Percentiles rank a stretch among this genome's conserved stretches.
These are phyloP conservation scores for Trichoderma sp. DNA, from an alignment of 2,329 filamentous ascomycete genomes.

Conservation along the genomic window DNA sequence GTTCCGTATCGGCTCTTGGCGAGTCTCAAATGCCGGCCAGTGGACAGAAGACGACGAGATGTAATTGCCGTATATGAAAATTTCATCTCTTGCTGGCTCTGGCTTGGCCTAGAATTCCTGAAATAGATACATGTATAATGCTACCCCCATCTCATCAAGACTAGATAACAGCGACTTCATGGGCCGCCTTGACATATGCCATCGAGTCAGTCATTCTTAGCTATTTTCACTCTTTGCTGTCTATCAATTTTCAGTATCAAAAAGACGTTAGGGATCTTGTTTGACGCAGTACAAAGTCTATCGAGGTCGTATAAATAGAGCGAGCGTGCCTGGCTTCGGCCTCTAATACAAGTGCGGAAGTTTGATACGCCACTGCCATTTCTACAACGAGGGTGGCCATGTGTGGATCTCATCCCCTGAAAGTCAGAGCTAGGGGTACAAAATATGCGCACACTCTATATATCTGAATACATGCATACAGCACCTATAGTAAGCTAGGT, in stretches of 20 bases:
- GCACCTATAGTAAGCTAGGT: neutral
- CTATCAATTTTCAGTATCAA: neutral
- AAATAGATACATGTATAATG: neutral
- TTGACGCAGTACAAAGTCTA: neutral
- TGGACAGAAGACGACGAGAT: neutral
- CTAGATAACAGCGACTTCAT: neutral
- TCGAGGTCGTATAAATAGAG: too few relatives aligned
- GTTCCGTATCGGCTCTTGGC: slow-evolving; percentile 1
- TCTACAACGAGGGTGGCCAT: neutral
- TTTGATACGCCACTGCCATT: neutral
- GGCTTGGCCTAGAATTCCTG: neutral
- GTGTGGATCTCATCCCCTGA: neutral
- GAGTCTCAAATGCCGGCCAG: neutral
- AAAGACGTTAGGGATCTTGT: neutral
- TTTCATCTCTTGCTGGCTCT: neutral
- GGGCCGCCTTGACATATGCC: slow-evolving; percentile 2
- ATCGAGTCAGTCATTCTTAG: neutral
- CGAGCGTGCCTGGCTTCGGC: too few relatives aligned
- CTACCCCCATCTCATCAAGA: neutral
- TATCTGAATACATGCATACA: neutral
- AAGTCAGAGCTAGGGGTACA: neutral
- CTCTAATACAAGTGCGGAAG: neutral
- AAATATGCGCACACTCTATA: slow-evolving; percentile 2
- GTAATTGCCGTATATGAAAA: neutral
- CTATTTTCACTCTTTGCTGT: neutral